These are phyloP conservation scores for Oemleria cerasiformis DNA, from an alignment of 306 rosid species.

Conservation along the genomic window DNA sequence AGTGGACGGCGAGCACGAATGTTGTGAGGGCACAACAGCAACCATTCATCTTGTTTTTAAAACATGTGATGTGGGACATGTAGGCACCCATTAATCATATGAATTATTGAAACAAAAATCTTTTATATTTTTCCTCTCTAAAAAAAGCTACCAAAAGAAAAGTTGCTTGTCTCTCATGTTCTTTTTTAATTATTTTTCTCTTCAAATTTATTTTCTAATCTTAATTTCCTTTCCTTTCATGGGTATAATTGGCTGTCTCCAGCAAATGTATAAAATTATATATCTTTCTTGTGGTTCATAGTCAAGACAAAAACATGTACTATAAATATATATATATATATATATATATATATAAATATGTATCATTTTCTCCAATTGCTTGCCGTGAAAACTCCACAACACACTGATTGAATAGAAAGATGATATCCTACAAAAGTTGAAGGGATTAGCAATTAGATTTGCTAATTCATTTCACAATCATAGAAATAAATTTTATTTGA, in stretches of 20 bases:
- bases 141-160: background rate
- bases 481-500: too few relatives aligned
- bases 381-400: slow-evolving; percentile 21
- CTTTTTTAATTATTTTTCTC: too few relatives aligned
- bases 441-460: background rate
- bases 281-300: background rate
- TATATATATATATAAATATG: background rate
- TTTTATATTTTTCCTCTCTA: background rate
- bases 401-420: slow-evolving; percentile 3
- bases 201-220: background rate
- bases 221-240: background rate
- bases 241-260: background rate
- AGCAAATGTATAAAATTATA: background rate
- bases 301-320: slow-evolving; percentile 3
- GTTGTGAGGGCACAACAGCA: background rate
- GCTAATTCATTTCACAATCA: background rate
- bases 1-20: slow-evolving; percentile 11
- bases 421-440: background rate
- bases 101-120: background rate
- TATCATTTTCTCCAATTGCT: slow-evolving; percentile 7
- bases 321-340: background rate
- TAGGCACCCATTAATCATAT: slow-evolving; percentile 14
- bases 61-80: background rate
- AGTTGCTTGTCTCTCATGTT: background rate
- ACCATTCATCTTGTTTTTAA: background rate